Evolutionary conservation across 2,329 filamentous ascomycete species (phyloP).

Genomic region (Fusarium torreyae): DNA sequence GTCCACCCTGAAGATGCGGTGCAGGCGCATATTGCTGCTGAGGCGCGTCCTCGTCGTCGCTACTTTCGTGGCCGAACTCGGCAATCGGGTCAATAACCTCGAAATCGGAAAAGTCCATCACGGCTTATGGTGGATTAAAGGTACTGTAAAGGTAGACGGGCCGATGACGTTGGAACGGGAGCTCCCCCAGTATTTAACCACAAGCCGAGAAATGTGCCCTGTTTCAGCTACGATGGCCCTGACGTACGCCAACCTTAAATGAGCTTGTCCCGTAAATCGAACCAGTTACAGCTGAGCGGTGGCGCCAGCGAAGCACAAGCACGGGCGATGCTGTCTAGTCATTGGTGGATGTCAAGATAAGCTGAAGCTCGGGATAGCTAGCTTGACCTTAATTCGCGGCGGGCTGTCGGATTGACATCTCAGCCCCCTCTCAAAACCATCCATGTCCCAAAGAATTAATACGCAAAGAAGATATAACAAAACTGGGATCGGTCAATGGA

Average conservation of each 20-base stretch:
- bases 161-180: constrained; percentile 25
- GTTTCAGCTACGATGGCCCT: constrained; percentile 31
- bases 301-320: constrained; percentile 5
- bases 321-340: not conserved
- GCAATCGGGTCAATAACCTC: constrained; percentile 45
- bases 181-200: constrained; percentile 30
- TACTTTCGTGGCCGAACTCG: constrained; percentile 38
- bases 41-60: constrained; percentile 30
- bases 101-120: constrained; percentile 48
- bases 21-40: constrained; percentile 4
- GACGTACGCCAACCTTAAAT: constrained; percentile 34
- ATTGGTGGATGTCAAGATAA: constrained; percentile 19
- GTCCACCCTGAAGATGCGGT: constrained; percentile 30
- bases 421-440: not conserved
- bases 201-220: constrained; percentile 18
- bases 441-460: not conserved
- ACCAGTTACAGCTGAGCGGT: constrained; percentile 32
- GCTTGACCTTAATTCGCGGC: not conserved
- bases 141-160: not conserved
- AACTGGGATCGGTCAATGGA: no score
- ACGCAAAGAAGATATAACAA: not conserved
- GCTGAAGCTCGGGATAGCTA: constrained; percentile 11
- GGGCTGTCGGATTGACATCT: not conserved
- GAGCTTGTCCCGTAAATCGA: constrained; percentile 21
- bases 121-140: constrained; percentile 4